Base-by-base conservation (phyloP, 23 red algal species). In the Agarophyton chilense region DNA sequence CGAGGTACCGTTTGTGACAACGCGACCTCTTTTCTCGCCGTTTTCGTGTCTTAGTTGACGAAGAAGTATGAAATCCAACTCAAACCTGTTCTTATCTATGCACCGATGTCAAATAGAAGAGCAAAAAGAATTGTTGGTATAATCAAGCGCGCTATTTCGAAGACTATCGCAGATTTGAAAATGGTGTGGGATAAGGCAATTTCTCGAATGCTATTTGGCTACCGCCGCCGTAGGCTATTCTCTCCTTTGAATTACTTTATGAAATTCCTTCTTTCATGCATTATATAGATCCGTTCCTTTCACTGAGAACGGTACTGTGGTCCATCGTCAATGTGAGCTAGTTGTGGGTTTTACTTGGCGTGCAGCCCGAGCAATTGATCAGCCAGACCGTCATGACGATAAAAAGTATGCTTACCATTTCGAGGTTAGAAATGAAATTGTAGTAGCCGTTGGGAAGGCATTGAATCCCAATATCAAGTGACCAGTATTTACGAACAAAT, bases 41-140 rank as follows among this genome's bases (percentile, higher is more conserved):
- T 6, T 0, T 21, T 9, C 21, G 21, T 61, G 61, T 1, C 16
- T 34, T 34, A 83, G 10, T 39, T 22, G 22, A 61, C 63, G 53
- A 29, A 31, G 36, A 83, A n/a, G n/a, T 16, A 62, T 28, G 78
- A 36, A 22, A 41, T 58, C 38, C 33, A n/a, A 21, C 25, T 12
- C 51, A 60, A 53, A n/a, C 29, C 4, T 62, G 78, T 60, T 63
- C 52, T 62, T 8, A 16, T 24, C 8, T 83, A 83, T 33, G 78
- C 46, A 33, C 22, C 78, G 10, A 83, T 60, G 78, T 34, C 52
- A 24, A 83, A 60, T 50, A 38, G 43, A 65, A 41, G 0, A 21
- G 79, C 79, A 17, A 38, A 84, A 43, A 67, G 14, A 84, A 84
- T 84, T 54, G 56, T 67, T 25, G 54, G 79, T 29, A 64, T 29